Evolutionary conservation across 768 basidiomycete genomes (phyloP), one percentile per base, ranked within the genome.

Genomic region (Boletus patriciae): DNA sequence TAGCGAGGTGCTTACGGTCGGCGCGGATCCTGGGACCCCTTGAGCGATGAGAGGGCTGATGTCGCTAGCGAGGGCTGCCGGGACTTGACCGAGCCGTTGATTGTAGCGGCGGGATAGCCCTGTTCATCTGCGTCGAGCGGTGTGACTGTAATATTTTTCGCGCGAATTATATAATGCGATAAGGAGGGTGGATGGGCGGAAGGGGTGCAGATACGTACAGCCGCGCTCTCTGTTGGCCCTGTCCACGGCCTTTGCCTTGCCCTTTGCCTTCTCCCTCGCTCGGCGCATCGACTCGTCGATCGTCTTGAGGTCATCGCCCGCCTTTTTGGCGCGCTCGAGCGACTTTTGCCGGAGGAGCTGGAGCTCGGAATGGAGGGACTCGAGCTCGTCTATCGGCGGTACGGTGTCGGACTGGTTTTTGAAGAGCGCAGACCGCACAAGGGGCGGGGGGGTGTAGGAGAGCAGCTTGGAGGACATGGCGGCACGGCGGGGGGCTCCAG

Each of bases 241-340:
- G 54, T 88, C 88, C 43, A 83, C 69, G n/a, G 78, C 81, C 71
- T 79, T 88, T 50, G 81, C 83, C 70, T 90, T 91, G 0, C 87
- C 87, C 74, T 77, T 81, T 71, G 84, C 87, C 70, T 82, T 85
- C 74, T 90, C 90, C 74, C 83, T 88, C 75, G 90, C 80, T 57
- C 83, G 80, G 51, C 83, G 82, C 82, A 89, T 85, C 47, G 86
- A 87, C 72, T 88, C 89, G 60, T 88, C 84, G 63, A 92, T 84
- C 52, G 82, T 79, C 68, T 79, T 82, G 62, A 90, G 74, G 77
- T 92, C 90, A 66, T 87, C 84, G 33, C 80, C 81, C 0, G 90
- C 91, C 76, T 90, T 91, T 77, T 80, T 84, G 40, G 79, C 82
- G 62, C 88, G 80, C 59, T 86, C 85, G 46, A 84, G 63, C 8